Conservation (phyloP, 148 eudicot species). For the Silene conica region DNA sequence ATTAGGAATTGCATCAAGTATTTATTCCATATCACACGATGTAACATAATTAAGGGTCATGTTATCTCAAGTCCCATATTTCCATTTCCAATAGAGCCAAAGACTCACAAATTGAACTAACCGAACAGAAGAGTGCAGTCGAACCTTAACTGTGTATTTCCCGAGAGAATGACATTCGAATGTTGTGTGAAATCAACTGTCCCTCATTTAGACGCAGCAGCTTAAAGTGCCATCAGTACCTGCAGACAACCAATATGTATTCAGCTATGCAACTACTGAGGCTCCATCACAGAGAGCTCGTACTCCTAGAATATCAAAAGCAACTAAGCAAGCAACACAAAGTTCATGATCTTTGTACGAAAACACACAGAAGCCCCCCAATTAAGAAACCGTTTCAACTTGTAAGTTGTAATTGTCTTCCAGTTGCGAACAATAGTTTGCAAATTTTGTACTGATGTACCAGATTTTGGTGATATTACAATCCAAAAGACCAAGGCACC, state of each 20-base stretch:
- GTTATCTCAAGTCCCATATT: too few species aligned
- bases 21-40: too few species aligned
- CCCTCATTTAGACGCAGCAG: constrained; percentile 54
- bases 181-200: not conserved
- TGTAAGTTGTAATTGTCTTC: too few species aligned
- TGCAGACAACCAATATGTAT: constrained; percentile 17
- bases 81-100: too few species aligned
- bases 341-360: not conserved
- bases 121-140: not conserved
- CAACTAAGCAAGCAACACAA: not conserved
- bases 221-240: constrained; percentile 84
- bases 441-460: too few species aligned
- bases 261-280: not conserved
- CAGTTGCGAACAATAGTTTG: too few species aligned
- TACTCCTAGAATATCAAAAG: not conserved
- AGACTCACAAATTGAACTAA: constrained; percentile 6
- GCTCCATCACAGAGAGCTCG: too few species aligned
- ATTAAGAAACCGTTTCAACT: too few species aligned
- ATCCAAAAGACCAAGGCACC: too few species aligned
- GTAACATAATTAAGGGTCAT: too few species aligned
- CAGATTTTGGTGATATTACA: too few species aligned
- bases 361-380: not conserved
- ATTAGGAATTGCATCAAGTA: too few species aligned
- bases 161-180: not conserved
- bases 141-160: constrained; percentile 1